Base-by-base conservation (phyloP, 1,284 basidiomycete genomes). In the Malassezia yamatoensis region DNA sequence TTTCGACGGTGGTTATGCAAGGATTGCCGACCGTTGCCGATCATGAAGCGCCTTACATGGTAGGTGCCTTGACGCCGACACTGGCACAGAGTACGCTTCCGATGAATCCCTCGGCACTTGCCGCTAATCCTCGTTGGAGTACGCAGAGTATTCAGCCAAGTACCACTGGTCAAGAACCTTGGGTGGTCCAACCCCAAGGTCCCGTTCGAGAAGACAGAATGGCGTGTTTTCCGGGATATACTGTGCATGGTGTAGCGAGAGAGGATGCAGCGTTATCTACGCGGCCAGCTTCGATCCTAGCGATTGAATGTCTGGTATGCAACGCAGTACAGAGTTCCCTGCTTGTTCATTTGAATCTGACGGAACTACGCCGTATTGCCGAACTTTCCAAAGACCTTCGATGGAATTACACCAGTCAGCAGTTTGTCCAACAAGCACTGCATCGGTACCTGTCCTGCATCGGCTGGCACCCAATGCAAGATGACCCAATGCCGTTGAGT, bases 351-450 rank as follows among this genome's bases (percentile, higher is more conserved):
- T 61, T 74, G 45, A 68, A 71, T 53, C 61, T 66, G n/a, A 53
- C 57, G 16, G 70, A 74, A 18, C 53, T 74, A 51, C 70, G 68
- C 34, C 59, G 57, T 13, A 54, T 74, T 13, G 64, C 64, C 24
- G 66, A 73, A 44, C 68, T 64, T 3, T 66, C 63, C 3, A 51
- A 52, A 10, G 54, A 60, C 12, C 60, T 71, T 15, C 67, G 70
- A 5, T 54, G 51, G 40, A 56, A 62, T 13, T 56, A 72, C 2
- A 49, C 54, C 7, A 56, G 63, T 29, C 49, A 58, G 2, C 63
- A 45, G 1, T 62, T 65, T 13, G 62, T 63, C 18, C 67, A 68
- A 21, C 33, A 63, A 9, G 54, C 71, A n/a, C 60, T 74, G 21
- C 18, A 52, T 8, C 67, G 64, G 37, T 73, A 68, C 61, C 64